A percentile compares a stretch with the other conserved stretches of the same genome.
Evolutionary conservation across 305 asterid species (phyloP).

Genomic region (Rubia occidens): DNA sequence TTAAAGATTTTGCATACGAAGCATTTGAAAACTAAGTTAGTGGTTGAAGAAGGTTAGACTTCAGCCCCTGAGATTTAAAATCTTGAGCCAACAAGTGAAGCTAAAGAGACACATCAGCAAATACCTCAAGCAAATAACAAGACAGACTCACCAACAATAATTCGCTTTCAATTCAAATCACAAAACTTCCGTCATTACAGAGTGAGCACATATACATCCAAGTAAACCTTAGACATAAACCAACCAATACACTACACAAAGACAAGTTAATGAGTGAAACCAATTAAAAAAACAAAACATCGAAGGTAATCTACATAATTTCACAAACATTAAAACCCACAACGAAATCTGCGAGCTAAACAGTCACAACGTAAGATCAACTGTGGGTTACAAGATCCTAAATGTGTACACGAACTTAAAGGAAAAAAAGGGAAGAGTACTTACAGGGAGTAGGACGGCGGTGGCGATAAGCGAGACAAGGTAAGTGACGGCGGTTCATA

Average conservation of each 20-base stretch:
- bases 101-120: too few species aligned
- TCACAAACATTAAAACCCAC: background rate
- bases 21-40: too few species aligned
- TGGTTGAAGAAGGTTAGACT: too few species aligned
- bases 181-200: background rate
- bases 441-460: slow-evolving; percentile 63
- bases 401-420: too few species aligned
- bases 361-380: too few species aligned
- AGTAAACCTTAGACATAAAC: background rate
- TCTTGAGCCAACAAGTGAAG: too few species aligned
- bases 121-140: too few species aligned
- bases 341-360: too few species aligned
- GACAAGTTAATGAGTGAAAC: background rate
- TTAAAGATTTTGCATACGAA: too few species aligned
- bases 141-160: too few species aligned
- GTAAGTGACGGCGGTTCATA: slow-evolving; percentile 44
- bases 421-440: background rate
- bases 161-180: background rate
- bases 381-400: background rate
- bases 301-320: background rate
- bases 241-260: background rate
- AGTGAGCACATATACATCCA: background rate
- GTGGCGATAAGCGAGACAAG: slow-evolving; percentile 45
- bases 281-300: background rate
- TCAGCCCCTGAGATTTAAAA: too few species aligned